phyloP scores from a whole-genome alignment of 495 filamentous ascomycete genomes.

The Lasiosphaeria hispida region DNA sequence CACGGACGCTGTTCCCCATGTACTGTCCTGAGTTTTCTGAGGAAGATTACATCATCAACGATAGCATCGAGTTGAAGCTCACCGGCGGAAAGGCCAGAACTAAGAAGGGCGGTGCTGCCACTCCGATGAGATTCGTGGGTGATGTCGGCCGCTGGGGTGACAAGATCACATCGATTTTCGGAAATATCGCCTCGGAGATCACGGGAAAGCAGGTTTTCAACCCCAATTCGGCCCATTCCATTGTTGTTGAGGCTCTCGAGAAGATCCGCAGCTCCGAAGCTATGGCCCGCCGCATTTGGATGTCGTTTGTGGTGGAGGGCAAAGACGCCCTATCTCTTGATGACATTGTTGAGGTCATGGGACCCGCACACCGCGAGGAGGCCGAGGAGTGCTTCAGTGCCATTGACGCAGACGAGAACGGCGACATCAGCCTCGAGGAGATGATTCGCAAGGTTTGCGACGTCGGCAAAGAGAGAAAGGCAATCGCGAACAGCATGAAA shows the following conservation, averaged over 20 bases:
- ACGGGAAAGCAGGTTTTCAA: conserved; percentile 95
- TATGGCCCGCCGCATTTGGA: conserved; percentile 89
- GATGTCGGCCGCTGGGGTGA: conserved; percentile 81
- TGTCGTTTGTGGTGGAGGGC: conserved; percentile 94
- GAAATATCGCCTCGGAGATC: conserved; percentile 91
- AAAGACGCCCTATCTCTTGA: conserved; percentile 73
- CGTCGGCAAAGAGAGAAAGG: conserved; percentile 76
- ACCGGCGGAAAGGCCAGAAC: conserved; percentile 46
- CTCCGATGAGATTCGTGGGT: conserved; percentile 73
- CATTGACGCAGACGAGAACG: conserved; percentile 85
- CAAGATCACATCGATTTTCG: conserved; percentile 87
- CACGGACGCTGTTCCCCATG: conserved; percentile 79
- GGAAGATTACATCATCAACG: conserved; percentile 87
- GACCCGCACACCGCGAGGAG: conserved; percentile 62
- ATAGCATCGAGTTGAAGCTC: conserved; percentile 60
- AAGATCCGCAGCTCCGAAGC: conserved; percentile 80
- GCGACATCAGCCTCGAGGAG: conserved; percentile 91
- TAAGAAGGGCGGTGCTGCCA: conserved; percentile 56
- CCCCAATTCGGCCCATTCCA: conserved; percentile 79
- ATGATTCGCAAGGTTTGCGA: conserved; percentile 87
- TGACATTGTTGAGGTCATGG: conserved; percentile 86
- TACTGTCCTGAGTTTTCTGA: conserved; percentile 88
- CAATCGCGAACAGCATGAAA: conserved; percentile 88
- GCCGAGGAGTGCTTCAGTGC: conserved; percentile 79
- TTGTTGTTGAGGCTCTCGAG: conserved; percentile 85